phyloP scores from a whole-genome alignment of 2,329 filamentous ascomycete genomes.

The Talaromyces piceae region DNA sequence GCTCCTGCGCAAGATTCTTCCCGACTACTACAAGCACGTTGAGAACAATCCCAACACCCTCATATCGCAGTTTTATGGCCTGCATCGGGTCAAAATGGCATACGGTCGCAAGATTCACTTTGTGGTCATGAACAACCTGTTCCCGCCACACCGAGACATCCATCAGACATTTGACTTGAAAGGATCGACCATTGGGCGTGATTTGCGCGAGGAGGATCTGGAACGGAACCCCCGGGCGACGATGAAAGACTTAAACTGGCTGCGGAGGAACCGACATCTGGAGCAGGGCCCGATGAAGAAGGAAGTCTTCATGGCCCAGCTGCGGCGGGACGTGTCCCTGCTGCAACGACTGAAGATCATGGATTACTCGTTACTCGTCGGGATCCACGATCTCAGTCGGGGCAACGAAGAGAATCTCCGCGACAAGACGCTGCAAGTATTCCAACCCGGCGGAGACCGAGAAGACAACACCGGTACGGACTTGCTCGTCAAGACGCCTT shows the following conservation, averaged over 20 bases:
- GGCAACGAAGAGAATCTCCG: constrained; percentile 93
- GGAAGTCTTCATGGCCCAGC: constrained; percentile 77
- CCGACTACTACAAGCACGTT: constrained; percentile 91
- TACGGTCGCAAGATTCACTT: constrained; percentile 99
- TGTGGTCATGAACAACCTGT: constrained; percentile 99
- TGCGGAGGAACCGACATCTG: constrained; percentile 74
- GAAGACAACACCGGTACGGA: constrained; percentile 56
- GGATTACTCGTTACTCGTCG: constrained; percentile 94
- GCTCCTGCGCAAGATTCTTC: constrained; percentile 45
- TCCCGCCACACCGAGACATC: constrained; percentile 93
- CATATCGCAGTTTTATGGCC: constrained; percentile 93
- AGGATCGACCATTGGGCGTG: constrained; percentile 87
- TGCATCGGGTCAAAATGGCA: constrained; percentile 96
- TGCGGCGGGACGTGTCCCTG: constrained; percentile 77
- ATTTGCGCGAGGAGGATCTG: constrained; percentile 81
- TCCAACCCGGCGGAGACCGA: constrained; percentile 74
- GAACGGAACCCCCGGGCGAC: constrained; percentile 86
- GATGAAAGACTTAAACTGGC: constrained; percentile 94
- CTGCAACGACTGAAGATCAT: constrained; percentile 89
- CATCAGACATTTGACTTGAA: constrained; percentile 96
- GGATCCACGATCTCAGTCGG: constrained; percentile 81
- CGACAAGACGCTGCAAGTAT: constrained; percentile 84
- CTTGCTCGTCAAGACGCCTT: constrained; percentile 79
- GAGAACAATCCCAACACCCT: constrained; percentile 91
- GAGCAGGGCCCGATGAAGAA: constrained; percentile 88